Evolutionary conservation across 345 rosid genomes (phyloP), one percentile per base, ranked within the genome.

Genomic region (Acer campestre): DNA sequence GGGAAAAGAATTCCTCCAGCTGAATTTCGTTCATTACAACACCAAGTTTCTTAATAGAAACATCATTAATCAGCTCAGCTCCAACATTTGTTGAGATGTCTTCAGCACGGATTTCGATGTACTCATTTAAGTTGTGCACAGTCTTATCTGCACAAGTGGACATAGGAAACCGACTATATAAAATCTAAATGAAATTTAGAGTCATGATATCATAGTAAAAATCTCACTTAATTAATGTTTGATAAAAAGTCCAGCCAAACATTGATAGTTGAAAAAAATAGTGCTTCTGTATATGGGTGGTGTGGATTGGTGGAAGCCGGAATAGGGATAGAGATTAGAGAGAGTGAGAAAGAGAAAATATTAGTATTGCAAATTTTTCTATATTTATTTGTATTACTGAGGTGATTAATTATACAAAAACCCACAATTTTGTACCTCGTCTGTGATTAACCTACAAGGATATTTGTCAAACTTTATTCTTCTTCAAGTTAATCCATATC

Each of bases 101-200:
- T 0, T 76, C 79, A 61, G 85, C 82, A 25, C 76, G 79, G 76
- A 92, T 92, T 80, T 90, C 88, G 75, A 85, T 84, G 85, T 92
- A 93, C 68, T 90, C 97, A 48, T 89, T 90, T 79, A 93, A 79
- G 85, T 89, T 95, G 88, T 92, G 90, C 77, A 83, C 79, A 16
- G 81, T 82, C 71, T 91, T 91, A 62, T 95, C 98, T 95, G 84
- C 80, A 82, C 14, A 68, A 31, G 66, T 25, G 73, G 0, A 42
- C 11, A 35, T 13, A 35, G 25, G 42, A 22, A 77, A 12, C 59
- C 25, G 10, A 46, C 16, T 31, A 73, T 51, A 10, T 13, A 49
- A 53, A 40, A 38, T 44, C 62, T 29, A 49, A 46, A 23, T 2
- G 18, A 44, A 44, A 18, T 1, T 5, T 40, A 14, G 4, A 20